These are phyloP conservation scores for Penicillium sp. DNA, from an alignment of 2,329 filamentous ascomycete genomes.

Conservation along the genomic window DNA sequence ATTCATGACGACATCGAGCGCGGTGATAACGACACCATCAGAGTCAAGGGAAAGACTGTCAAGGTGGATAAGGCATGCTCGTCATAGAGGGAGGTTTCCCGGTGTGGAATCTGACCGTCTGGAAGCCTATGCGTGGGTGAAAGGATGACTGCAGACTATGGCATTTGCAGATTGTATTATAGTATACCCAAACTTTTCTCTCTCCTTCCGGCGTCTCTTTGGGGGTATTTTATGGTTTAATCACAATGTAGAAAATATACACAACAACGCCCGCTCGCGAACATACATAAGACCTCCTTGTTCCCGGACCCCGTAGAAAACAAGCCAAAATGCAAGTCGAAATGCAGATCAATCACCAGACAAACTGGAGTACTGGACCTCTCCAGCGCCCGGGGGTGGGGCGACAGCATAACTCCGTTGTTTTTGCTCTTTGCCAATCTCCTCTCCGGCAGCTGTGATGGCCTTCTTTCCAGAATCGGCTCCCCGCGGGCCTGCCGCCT, in stretches of 20 bases:
- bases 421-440: conserved; percentile 32
- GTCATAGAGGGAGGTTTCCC: no score
- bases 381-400: conserved; percentile 67
- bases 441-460: conserved; percentile 34
- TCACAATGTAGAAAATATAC: no score
- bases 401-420: conserved; percentile 50
- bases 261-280: no score
- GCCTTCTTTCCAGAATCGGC: no score
- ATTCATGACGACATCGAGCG: conserved; percentile 88
- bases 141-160: no score
- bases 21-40: conserved; percentile 86
- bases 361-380: conserved; percentile 76
- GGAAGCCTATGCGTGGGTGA: no score
- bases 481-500: no score
- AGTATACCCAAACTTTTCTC: conserved; percentile 33
- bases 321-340: no score
- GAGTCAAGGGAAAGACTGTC: conserved; percentile 43
- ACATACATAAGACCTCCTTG: no score
- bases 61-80: conserved; percentile 39
- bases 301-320: no score
- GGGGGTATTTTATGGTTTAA: conserved; percentile 31
- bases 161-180: no score
- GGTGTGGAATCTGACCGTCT: no score
- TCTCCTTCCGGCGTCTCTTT: conserved; percentile 28
- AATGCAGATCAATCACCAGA: conserved; percentile 58